phyloP scores from a whole-genome alignment of 2,329 filamentous ascomycete species.

The Alternaria hordeiaustralica region DNA sequence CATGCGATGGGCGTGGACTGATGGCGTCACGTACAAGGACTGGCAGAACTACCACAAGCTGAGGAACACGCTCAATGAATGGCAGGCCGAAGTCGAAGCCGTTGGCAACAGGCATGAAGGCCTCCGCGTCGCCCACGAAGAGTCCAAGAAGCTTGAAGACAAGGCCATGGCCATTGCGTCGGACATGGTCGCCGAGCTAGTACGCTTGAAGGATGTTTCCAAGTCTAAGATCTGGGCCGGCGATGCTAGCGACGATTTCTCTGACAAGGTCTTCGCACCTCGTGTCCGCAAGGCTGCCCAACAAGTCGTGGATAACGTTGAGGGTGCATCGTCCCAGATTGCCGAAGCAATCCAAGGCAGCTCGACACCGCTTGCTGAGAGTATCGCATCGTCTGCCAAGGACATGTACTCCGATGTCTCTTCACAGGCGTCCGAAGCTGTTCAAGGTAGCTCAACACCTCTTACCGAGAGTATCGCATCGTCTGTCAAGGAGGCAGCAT shows the following conservation, averaged over 20 bases:
- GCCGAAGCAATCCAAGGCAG: constrained; percentile 45
- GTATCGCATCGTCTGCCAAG: constrained; percentile 47
- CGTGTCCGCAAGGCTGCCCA: constrained; percentile 58
- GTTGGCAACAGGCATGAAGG: constrained; percentile 77
- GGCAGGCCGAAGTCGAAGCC: constrained; percentile 81
- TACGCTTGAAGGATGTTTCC: constrained; percentile 80
- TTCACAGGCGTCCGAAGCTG: constrained; percentile 35
- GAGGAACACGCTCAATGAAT: constrained; percentile 80
- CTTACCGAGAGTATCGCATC: constrained; percentile 44
- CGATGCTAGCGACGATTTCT: constrained; percentile 81
- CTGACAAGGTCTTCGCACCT: constrained; percentile 67
- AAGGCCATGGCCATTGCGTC: constrained; percentile 82
- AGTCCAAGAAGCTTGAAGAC: constrained; percentile 74
- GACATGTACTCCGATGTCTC: constrained; percentile 44
- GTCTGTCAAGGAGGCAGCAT: constrained; percentile 45
- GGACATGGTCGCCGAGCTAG: constrained; percentile 78
- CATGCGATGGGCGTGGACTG: constrained; percentile 93
- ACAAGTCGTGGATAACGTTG: constrained; percentile 49
- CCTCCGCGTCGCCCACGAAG: constrained; percentile 70
- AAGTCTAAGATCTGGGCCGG: constrained; percentile 80
- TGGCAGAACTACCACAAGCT: constrained; percentile 95
- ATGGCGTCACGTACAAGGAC: constrained; percentile 94
- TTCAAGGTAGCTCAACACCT: constrained; percentile 41
- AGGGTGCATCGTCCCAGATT: constrained; percentile 45
- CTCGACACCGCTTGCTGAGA: constrained; percentile 41